Base-by-base conservation (phyloP, 169 alveolate genomes). In the Cyclospora cayetanensis region DNA sequence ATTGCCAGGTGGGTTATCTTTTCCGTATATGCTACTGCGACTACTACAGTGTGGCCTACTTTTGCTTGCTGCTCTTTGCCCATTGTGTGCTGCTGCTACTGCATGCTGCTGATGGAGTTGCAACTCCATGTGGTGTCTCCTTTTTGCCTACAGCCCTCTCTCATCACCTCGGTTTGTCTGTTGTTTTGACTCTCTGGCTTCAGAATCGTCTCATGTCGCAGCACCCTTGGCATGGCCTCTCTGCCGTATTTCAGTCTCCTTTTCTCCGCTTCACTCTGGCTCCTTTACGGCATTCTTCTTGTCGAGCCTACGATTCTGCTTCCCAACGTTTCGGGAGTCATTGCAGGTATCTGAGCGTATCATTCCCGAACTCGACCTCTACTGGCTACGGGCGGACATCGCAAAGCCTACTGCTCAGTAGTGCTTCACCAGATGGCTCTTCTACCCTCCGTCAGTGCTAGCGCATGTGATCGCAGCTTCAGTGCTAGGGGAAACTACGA, bases 261-360 rank as follows among this genome's bases (percentile, higher is more conserved):
- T 15, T 70, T 87, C 65, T 87, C 92, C 20, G 92, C 92, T 27
- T 39, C 53, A 25, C 53, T 87, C 1, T 87, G 92, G 92, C 76
- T 87, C 25, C 77, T 55, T 20, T 87, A 87, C 37, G 92, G 92
- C 31, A 7, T 70, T 11, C 65, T 87, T 34, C 11, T 39, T 29
- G 76, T 68, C 15, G 92, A 87, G 39, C 74, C 82, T 20, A 63
- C 82, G 52, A 63, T 87, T n/a, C 65, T 87, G n/a, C 74, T 72
- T 11, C 92, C 92, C 31, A 87, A 87, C 20, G 65, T 52, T 9
- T 52, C 85, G 2, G 92, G 92, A 31, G 74, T 87, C 15, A 76
- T 76, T 27, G 86, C 86, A 76, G 86, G 86, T 76, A 39, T 5
- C n/a, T n/a, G n/a, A n/a, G n/a, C n/a, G n/a, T n/a, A n/a, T n/a